A percentile compares a stretch with the other conserved stretches of the same genome.
These are phyloP conservation scores for Backusella psychrophila DNA, from an alignment of 192 early-diverging fungal species.

Conservation along the genomic window DNA sequence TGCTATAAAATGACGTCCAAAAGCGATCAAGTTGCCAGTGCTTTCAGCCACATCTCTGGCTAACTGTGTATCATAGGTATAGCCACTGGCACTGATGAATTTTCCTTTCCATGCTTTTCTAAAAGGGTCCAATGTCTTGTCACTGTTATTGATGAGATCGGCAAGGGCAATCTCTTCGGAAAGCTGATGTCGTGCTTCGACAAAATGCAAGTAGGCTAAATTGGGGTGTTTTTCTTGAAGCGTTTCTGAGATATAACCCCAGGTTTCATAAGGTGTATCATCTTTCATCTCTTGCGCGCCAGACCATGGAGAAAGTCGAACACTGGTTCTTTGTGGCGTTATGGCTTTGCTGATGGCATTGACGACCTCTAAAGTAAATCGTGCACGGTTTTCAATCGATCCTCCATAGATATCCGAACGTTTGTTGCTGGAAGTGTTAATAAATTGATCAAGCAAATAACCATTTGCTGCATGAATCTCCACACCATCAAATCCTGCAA, in stretches of 20 bases:
- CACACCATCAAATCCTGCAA: conserved; percentile 82
- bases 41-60: not conserved
- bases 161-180: conserved; percentile 45
- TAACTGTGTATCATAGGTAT: not conserved
- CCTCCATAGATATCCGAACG: conserved; percentile 55
- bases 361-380: conserved; percentile 31
- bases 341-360: conserved; percentile 22
- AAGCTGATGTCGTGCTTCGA: conserved; percentile 23
- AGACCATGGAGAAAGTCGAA: conserved; percentile 31
- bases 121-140: conserved; percentile 12
- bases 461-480: conserved; percentile 93
- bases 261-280: conserved; percentile 24
- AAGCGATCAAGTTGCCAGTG: conserved; percentile 25
- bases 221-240: conserved; percentile 20
- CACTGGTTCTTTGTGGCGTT: conserved; percentile 28
- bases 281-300: conserved; percentile 34
- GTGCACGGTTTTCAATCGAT: conserved; percentile 25
- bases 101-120: conserved; percentile 13
- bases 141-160: not conserved
- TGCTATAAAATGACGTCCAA: conserved; percentile 29
- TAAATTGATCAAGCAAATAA: conserved; percentile 81
- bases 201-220: conserved; percentile 34
- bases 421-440: conserved; percentile 74
- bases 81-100: conserved; percentile 27
- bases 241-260: conserved; percentile 17